Evolutionary conservation across 495 filamentous ascomycete genomes (phyloP).

Genomic region (Xylaria nigripes): DNA sequence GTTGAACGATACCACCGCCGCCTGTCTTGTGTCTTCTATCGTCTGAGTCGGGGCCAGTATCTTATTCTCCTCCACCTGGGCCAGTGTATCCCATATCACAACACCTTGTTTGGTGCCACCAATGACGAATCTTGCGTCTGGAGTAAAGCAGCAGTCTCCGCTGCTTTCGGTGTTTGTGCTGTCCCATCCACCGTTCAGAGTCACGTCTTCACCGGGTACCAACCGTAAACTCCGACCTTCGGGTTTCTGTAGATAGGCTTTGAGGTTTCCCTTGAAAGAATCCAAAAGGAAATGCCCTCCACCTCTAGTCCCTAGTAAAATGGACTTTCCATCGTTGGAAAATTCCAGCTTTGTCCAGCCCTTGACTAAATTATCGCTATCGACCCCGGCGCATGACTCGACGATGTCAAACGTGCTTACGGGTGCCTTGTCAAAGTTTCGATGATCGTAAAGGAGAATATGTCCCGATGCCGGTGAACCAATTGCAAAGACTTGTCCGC

Average conservation of each 20-base stretch:
- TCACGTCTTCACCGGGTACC: slow-evolving; percentile 38
- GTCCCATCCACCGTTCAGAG: slow-evolving; percentile 21
- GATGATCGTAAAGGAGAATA: slow-evolving; percentile 84
- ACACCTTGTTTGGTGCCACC: slow-evolving; percentile 67
- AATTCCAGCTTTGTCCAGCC: slow-evolving; percentile 86
- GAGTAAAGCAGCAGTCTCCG: slow-evolving; percentile 80
- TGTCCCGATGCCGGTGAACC: slow-evolving; percentile 68
- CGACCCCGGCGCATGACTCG: slow-evolving; percentile 29
- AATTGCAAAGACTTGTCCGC: slow-evolving; percentile 83
- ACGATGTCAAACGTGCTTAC: slow-evolving; percentile 78
- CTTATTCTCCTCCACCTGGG: slow-evolving; percentile 45
- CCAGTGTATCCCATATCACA: slow-evolving; percentile 74
- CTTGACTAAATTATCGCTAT: slow-evolving; percentile 35
- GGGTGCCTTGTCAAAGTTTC: slow-evolving; percentile 84
- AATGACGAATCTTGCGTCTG: slow-evolving; percentile 79
- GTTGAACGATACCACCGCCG: slow-evolving; percentile 76
- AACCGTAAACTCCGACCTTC: slow-evolving; percentile 36
- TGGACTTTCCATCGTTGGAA: slow-evolving; percentile 82
- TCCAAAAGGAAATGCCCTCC: slow-evolving; percentile 82
- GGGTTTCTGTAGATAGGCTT: slow-evolving; percentile 50
- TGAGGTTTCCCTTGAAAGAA: slow-evolving; percentile 71
- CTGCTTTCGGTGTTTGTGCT: slow-evolving; percentile 39
- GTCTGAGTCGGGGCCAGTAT: slow-evolving; percentile 55
- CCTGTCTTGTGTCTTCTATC: slow-evolving; percentile 57
- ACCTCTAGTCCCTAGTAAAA: slow-evolving; percentile 74